Evolutionary conservation across 352 stramenopile genomes (phyloP).

Genomic region (Phytopythium chamaehyphon): DNA sequence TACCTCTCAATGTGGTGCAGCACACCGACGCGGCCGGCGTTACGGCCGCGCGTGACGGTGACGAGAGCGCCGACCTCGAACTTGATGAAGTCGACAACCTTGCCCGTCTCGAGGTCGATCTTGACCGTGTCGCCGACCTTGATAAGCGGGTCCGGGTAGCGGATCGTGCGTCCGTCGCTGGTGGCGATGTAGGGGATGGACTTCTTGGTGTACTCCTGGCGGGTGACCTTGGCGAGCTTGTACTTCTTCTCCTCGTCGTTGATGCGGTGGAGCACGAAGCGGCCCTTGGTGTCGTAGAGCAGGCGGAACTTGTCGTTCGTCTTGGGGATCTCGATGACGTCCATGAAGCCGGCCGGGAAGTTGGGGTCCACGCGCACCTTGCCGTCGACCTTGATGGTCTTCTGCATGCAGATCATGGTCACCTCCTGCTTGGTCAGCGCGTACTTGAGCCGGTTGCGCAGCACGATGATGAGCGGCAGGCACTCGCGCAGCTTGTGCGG

Average conservation of each 20-base stretch:
- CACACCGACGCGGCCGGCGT: slow-evolving; percentile 96
- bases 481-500: slow-evolving; percentile 99
- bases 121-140: slow-evolving; percentile 99
- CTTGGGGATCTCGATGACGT: slow-evolving; percentile 98
- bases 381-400: slow-evolving; percentile 97
- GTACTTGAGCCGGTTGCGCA: slow-evolving; percentile 99
- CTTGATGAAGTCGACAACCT: slow-evolving; percentile 97
- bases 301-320: slow-evolving; percentile 96
- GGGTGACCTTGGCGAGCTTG: slow-evolving; percentile 99
- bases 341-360: slow-evolving; percentile 99
- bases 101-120: slow-evolving; percentile 97
- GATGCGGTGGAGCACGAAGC: slow-evolving; percentile 97
- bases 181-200: slow-evolving; percentile 98
- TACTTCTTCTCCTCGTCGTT: slow-evolving; percentile 96
- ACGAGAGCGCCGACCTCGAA: slow-evolving; percentile 98
- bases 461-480: slow-evolving; percentile 96
- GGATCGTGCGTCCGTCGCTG: slow-evolving; percentile 98
- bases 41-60: slow-evolving; percentile 97
- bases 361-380: slow-evolving; percentile 97
- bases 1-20: slow-evolving; percentile 96
- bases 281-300: slow-evolving; percentile 98
- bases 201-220: slow-evolving; percentile 94
- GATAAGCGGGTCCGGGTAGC: slow-evolving; percentile 98
- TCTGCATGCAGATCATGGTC: slow-evolving; percentile 99
- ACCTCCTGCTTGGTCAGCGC: slow-evolving; percentile 98